Evolutionary conservation across 345 rosid genomes (phyloP), one percentile per base, ranked within the genome.

Genomic region (Aquilaria yunnanensis): DNA sequence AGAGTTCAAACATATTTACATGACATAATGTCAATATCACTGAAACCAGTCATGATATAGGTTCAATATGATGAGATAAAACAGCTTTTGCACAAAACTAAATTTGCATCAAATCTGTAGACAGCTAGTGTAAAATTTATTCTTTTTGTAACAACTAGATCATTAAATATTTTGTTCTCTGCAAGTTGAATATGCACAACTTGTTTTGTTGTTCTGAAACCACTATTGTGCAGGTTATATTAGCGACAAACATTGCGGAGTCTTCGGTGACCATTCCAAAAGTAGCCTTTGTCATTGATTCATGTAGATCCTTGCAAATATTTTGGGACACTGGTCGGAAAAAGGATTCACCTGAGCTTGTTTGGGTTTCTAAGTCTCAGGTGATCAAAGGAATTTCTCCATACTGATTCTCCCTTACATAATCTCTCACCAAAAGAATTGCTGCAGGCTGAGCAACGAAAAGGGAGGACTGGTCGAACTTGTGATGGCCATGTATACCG

Each of bases 241-340:
- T 89, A 75, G 98, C 96, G 54, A 89, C 98, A 67, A 92, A 92
- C 75, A 87, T 92, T 72, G 98, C 98, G 6, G 98, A 89, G 74
- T 92, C 98, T 58, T 92, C 96, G 48, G 96, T 92, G 62, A 92
- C 98, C 59, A 92, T 92, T 76, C 98, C 98, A 57, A 77, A 92
- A 74, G 96, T 85, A 57, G 98, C 96, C 54, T 87, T 74, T 70
- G 89, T 92, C 72, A 85, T 92, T 70, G 98, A 92, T 74, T 87
- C 96, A 41, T 89, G 98, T 70, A 86, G 96, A 57, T 92, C 98
- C 69, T 80, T 92, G 72, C 88, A 89, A 85, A 91, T 92, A 46
- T 85, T 77, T 73, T 92, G 98, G 98, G 92, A 89, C 52, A n/a
- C 45, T 62, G 65, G 54, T 47, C 72, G 81, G 61, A 83, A 80